A percentile compares a stretch with the other conserved stretches of the same genome.
Conservation (phyloP, 2,329 filamentous ascomycete species). For the Botrytis porri region DNA sequence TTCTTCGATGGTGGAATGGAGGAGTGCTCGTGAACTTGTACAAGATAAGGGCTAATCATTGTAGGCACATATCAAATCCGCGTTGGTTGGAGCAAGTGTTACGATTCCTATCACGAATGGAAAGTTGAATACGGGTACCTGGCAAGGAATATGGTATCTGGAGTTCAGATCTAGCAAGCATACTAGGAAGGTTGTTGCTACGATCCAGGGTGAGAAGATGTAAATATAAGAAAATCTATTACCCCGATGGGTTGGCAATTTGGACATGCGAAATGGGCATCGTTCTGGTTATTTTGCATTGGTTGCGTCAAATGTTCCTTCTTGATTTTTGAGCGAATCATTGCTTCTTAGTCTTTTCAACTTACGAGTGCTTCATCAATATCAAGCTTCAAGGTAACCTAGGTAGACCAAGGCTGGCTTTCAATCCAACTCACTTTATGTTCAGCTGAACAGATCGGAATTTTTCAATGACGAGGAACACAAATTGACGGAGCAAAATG, state of each 20-base stretch:
- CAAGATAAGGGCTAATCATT: neutral
- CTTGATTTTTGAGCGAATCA: neutral
- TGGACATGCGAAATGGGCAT: neutral
- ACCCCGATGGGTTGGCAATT: neutral
- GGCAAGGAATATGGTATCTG: conserved; percentile 92
- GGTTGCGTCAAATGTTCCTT: neutral
- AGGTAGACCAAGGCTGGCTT: neutral
- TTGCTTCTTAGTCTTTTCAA: neutral
- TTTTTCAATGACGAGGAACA: neutral
- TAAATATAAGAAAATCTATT: conserved; percentile 17
- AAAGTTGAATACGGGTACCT: conserved; percentile 66
- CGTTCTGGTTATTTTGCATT: neutral
- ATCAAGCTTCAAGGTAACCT: neutral
- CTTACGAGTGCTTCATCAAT: neutral
- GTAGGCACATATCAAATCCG: conserved; percentile 88
- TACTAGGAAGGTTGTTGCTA: conserved; percentile 79
- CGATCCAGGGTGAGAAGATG: conserved; percentile 82
- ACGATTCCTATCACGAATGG: conserved; percentile 90
- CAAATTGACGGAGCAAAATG: neutral
- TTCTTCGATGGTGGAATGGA: neutral
- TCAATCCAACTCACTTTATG: too few species aligned
- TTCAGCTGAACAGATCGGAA: neutral
- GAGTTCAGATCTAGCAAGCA: conserved; percentile 81
- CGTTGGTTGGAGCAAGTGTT: conserved; percentile 82
- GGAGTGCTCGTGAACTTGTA: neutral